Evolutionary conservation across 345 rosid genomes (phyloP).

Genomic region (Eucalyptus lansdowneana): DNA sequence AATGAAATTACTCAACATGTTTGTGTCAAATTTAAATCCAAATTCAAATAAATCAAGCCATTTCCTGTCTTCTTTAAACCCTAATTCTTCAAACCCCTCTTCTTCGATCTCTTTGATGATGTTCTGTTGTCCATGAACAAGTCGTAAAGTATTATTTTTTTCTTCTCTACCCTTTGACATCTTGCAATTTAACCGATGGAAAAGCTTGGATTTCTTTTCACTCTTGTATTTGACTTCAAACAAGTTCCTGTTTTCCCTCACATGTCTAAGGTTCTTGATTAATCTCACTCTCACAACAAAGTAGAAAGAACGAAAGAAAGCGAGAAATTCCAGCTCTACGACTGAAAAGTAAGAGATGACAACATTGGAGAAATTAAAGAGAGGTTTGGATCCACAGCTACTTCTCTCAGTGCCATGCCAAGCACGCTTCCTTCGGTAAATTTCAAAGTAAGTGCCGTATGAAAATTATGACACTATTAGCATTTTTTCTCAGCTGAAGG

Average conservation of each 20-base stretch:
- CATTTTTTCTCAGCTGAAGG: neutral
- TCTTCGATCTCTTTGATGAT: no score
- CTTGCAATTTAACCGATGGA: no score
- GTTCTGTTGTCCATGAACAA: no score
- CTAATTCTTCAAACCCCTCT: neutral
- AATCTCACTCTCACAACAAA: neutral
- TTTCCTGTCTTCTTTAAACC: neutral
- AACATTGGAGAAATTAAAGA: neutral
- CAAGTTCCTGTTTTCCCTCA: neutral
- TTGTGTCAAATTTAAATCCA: no score
- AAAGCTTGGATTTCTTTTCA: no score
- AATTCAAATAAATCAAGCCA: neutral
- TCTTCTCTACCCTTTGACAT: no score
- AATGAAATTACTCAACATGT: neutral
- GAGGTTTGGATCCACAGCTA: neutral
- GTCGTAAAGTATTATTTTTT: no score
- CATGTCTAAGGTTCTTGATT: neutral
- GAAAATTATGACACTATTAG: neutral
- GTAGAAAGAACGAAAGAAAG: neutral
- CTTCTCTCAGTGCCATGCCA: neutral
- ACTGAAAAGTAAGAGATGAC: neutral
- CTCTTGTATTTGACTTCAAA: no score
- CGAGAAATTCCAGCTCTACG: neutral
- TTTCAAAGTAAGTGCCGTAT: rapidly evolving
- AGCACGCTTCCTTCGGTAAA: neutral